Evolutionary conservation across 352 stramenopile species (phyloP).

Genomic region (Bremia lactucae): DNA sequence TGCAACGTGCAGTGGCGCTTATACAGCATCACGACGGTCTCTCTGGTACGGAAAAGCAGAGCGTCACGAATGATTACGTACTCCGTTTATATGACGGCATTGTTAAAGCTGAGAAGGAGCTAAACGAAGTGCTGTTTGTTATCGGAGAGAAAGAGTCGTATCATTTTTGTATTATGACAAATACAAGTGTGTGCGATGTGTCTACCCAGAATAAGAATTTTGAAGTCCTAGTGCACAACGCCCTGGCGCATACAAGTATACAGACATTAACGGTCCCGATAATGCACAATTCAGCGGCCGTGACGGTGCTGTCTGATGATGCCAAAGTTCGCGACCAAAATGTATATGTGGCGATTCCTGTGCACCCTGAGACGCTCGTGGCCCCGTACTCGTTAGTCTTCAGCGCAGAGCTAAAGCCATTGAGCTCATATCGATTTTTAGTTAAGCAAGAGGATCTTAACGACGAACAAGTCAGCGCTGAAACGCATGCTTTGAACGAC

Average conservation of each 20-base stretch:
- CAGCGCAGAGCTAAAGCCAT: slow-evolving; percentile 42
- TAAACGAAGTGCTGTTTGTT: slow-evolving; percentile 69
- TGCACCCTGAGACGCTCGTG: slow-evolving; percentile 36
- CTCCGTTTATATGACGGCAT: slow-evolving; percentile 85
- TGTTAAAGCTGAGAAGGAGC: slow-evolving; percentile 41
- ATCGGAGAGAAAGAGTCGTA: slow-evolving; percentile 60
- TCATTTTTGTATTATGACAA: slow-evolving; percentile 66
- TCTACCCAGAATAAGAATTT: slow-evolving; percentile 52
- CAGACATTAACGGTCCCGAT: slow-evolving; percentile 57
- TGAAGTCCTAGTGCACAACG: slow-evolving; percentile 65
- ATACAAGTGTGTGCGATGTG: slow-evolving; percentile 88
- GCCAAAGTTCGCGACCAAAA: slow-evolving; percentile 25
- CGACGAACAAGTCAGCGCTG: background rate
- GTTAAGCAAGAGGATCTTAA: slow-evolving; percentile 27
- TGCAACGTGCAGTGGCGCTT: slow-evolving; percentile 88
- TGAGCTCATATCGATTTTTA: slow-evolving; percentile 39
- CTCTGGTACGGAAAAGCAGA: slow-evolving; percentile 92
- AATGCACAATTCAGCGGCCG: slow-evolving; percentile 26
- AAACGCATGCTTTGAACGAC: background rate
- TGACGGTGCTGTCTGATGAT: slow-evolving; percentile 28
- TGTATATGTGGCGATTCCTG: slow-evolving; percentile 43
- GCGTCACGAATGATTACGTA: slow-evolving; percentile 92
- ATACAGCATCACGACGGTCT: slow-evolving; percentile 95
- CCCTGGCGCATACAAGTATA: slow-evolving; percentile 40
- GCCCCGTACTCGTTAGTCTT: slow-evolving; percentile 63